Base-by-base conservation (phyloP, 2,329 filamentous ascomycete species). In the Cladophialophora exuberans region DNA sequence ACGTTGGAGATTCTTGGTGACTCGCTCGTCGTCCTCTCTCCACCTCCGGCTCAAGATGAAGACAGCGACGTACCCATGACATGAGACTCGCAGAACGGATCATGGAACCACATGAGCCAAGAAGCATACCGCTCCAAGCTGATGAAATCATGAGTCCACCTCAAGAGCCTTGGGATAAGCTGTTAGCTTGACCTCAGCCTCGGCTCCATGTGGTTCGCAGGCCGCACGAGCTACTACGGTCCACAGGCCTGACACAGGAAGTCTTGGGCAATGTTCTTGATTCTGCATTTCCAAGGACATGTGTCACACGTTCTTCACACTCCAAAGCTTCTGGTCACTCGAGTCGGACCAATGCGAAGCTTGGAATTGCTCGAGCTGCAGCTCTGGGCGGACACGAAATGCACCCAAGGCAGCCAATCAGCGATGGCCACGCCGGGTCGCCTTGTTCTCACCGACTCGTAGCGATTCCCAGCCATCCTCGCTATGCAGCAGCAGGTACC, bases 1-100 rank as follows among this genome's bases (percentile, higher is more conserved):
- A 63, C 63, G 5, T 25, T 65, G 33, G 62, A 63, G 44, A 61
- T 64, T 17, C 61, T 65, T n/a, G 63, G 63, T 30, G 62, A 62
- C 49, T 58, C 55, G 6, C 39, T 62, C 18, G 35, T 44, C 3
- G 25, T 33, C 13, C 33, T 25, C 22, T 11, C 22, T 3, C 23
- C 41, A 2, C 41, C 45, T 13, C 45, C 47, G 17, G 11, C 30
- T 25, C 53, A 52, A 45, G 25, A 35, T 43, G 43, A 25, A 3
- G 43, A 39, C 13, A 36, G 28, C n/a, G 30, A 51, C 5, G 28
- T 48, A 36, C 33, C 33, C 4, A 36, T 38, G 18, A 46, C 48
- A 10, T 52, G 48, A 56, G 4, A 6, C 11, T 3, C 44, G 6
- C 38, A n/a, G n/a, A n/a, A n/a, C n/a, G n/a, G n/a, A n/a, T n/a